Evolutionary conservation across 2,329 filamentous ascomycete genomes (phyloP).

Genomic region (Pseudocercospora cruenta): DNA sequence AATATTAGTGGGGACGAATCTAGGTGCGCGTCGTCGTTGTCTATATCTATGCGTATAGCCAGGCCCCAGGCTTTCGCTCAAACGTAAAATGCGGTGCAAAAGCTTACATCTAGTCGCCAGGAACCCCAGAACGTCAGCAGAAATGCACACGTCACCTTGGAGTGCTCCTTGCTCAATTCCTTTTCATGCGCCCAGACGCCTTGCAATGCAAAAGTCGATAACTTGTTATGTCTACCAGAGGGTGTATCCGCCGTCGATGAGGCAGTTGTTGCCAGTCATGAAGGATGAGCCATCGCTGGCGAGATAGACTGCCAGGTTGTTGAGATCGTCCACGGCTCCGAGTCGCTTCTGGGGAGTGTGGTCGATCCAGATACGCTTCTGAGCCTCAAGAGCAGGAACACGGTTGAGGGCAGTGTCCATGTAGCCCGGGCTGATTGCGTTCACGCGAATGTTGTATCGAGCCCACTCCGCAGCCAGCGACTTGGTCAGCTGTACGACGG

Average conservation of each 20-base stretch:
- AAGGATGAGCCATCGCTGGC: constrained; percentile 72
- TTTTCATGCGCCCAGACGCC: constrained; percentile 21
- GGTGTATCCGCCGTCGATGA: constrained; percentile 72
- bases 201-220: constrained; percentile 3
- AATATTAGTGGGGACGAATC: not conserved
- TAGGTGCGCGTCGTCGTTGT: not conserved
- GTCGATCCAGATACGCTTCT: constrained; percentile 80
- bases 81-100: not conserved
- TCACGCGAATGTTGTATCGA: constrained; percentile 77
- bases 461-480: constrained; percentile 85
- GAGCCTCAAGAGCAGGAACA: constrained; percentile 74
- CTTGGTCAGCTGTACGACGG: constrained; percentile 76
- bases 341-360: constrained; percentile 74
- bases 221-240: constrained; percentile 47
- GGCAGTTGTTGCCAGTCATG: constrained; percentile 76
- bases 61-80: not conserved
- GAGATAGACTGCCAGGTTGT: constrained; percentile 76
- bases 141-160: not conserved
- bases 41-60: not conserved
- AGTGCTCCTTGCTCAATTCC: not conserved
- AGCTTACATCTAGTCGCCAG: not conserved
- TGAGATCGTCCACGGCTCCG: constrained; percentile 74
- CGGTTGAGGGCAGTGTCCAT: constrained; percentile 85
- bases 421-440: constrained; percentile 83
- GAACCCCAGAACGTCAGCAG: not conserved